phyloP scores from a whole-genome alignment of 2,329 filamentous ascomycete genomes.

The Daldinia sp. region DNA sequence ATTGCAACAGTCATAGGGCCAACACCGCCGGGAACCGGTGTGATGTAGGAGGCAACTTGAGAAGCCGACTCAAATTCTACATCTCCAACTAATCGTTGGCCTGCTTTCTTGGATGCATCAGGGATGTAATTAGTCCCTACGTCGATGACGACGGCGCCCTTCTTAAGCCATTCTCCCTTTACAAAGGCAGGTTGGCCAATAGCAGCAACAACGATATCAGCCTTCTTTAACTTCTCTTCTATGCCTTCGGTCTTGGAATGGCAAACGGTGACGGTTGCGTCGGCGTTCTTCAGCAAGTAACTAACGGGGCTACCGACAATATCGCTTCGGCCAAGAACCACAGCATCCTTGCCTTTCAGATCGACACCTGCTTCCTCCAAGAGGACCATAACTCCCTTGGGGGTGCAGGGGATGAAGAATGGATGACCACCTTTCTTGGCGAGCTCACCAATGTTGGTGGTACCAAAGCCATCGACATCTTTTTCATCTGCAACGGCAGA shows the following conservation, averaged over 20 bases:
- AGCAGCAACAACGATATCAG: constrained; percentile 91
- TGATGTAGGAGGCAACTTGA: constrained; percentile 91
- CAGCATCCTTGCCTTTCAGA: constrained; percentile 89
- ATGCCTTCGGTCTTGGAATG: constrained; percentile 88
- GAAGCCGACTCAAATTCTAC: constrained; percentile 90
- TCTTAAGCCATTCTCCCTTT: constrained; percentile 95
- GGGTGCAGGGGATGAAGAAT: constrained; percentile 93
- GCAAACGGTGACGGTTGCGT: constrained; percentile 96
- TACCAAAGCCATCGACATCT: constrained; percentile 97
- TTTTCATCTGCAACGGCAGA: constrained; percentile 93
- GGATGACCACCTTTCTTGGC: constrained; percentile 94
- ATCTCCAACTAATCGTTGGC: constrained; percentile 91
- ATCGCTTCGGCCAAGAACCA: constrained; percentile 93
- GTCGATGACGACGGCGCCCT: constrained; percentile 94
- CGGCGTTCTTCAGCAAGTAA: constrained; percentile 92
- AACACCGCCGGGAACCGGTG: constrained; percentile 94
- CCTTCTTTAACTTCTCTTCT: constrained; percentile 79
- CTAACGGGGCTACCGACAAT: constrained; percentile 98
- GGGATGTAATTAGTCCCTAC: constrained; percentile 97
- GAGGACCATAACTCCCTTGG: constrained; percentile 96
- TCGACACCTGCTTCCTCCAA: constrained; percentile 86
- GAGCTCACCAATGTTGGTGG: constrained; percentile 93
- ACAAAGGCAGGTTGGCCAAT: constrained; percentile 90
- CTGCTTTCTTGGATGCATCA: constrained; percentile 90
- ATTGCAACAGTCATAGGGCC: constrained; percentile 99